A percentile compares a stretch with the other conserved stretches of the same genome.
Evolutionary conservation across 148 eudicot genomes (phyloP).

Genomic region (Amaranthus palmeri): DNA sequence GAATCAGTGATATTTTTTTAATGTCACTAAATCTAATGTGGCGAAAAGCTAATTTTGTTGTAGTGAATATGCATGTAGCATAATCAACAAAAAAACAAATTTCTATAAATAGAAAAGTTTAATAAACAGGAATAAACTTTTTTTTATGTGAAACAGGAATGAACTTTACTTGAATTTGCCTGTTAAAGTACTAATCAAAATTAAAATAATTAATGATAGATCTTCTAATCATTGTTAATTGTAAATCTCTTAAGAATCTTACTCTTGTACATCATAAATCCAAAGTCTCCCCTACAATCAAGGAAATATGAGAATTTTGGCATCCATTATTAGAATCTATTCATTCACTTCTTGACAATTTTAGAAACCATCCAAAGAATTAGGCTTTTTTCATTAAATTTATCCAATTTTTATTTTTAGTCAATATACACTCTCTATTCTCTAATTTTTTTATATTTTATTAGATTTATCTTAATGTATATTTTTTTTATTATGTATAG

Average conservation of each 20-base stretch:
- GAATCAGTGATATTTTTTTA: no score
- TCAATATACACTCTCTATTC: no score
- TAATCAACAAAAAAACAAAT: background rate
- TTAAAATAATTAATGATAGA: conserved; percentile 1
- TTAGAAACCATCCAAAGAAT: background rate
- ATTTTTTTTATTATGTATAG: no score
- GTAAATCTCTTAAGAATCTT: conserved; percentile 2
- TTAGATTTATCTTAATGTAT: no score
- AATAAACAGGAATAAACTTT: background rate
- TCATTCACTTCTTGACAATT: conserved; percentile 5
- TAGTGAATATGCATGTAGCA: background rate
- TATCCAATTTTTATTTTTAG: no score
- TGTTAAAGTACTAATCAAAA: background rate
- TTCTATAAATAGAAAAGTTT: background rate
- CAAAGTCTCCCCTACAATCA: conserved; percentile 27
- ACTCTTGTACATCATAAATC: background rate
- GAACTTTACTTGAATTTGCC: background rate
- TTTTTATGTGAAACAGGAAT: background rate
- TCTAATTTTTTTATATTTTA: no score
- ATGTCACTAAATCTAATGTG: no score
- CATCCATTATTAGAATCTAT: background rate
- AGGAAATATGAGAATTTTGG: conserved; percentile 1
- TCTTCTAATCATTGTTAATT: conserved; percentile 24
- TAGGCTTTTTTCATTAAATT: no score
- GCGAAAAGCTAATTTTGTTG: no score